These are phyloP conservation scores for Neolentinus lepideus DNA, from an alignment of 1,284 basidiomycete species.

Conservation along the genomic window DNA sequence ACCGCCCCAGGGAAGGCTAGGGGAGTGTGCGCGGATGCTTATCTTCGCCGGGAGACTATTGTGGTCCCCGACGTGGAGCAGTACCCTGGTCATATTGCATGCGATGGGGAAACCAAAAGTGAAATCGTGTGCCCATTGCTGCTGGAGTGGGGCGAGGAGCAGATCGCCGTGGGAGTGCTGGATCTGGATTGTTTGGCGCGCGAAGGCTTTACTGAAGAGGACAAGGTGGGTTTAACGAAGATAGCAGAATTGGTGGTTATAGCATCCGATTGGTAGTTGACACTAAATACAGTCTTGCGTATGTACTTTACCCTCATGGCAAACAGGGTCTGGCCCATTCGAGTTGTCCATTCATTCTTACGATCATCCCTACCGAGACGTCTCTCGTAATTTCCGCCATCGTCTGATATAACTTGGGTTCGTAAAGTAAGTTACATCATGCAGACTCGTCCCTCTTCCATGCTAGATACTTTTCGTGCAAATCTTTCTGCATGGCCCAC, in stretches of 20 bases:
- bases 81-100: constrained; percentile 88
- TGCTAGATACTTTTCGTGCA: constrained; percentile 69
- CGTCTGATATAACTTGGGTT: background rate
- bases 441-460: constrained; percentile 39
- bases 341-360: background rate
- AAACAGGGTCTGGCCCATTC: background rate
- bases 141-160: constrained; percentile 22
- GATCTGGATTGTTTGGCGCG: constrained; percentile 78
- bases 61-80: constrained; percentile 68
- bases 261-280: constrained; percentile 47
- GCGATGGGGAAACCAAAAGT: constrained; percentile 80
- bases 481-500: constrained; percentile 69
- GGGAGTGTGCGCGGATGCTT: constrained; percentile 83
- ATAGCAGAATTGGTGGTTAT: constrained; percentile 57
- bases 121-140: constrained; percentile 81
- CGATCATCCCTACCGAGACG: background rate
- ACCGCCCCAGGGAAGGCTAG: constrained; percentile 45
- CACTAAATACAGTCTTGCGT: background rate
- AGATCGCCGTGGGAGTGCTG: constrained; percentile 62
- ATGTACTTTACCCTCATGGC: background rate
- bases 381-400: background rate
- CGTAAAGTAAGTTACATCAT: background rate
- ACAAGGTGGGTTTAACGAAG: constrained; percentile 63
- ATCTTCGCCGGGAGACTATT: constrained; percentile 43
- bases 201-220: constrained; percentile 71